These are phyloP conservation scores for Gymnopilus junonius DNA, from an alignment of 768 basidiomycete genomes.

Conservation along the genomic window DNA sequence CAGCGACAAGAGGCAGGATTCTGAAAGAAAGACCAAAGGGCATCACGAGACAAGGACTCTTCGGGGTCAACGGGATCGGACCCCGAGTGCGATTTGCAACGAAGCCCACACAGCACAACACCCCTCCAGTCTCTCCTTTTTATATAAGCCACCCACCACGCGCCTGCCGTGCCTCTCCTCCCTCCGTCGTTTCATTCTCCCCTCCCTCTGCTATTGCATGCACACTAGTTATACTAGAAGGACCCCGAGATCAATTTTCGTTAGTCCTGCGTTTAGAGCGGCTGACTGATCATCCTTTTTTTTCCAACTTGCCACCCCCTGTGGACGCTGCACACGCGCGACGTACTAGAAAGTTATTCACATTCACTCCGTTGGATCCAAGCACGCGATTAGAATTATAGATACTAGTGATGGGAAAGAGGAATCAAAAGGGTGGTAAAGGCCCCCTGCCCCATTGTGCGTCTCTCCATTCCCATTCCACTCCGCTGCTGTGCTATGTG, in stretches of 20 bases:
- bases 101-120: no score
- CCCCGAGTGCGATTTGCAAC: no score
- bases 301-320: no score
- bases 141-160: not conserved
- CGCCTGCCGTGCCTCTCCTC: not conserved
- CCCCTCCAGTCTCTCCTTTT: not conserved
- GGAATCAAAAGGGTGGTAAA: constrained; percentile 25
- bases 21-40: no score
- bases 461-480: not conserved
- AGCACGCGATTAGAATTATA: constrained; percentile 1
- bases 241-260: not conserved
- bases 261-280: not conserved
- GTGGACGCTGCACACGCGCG: not conserved
- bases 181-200: not conserved
- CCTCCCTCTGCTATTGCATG: not conserved
- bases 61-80: no score
- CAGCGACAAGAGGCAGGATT: no score
- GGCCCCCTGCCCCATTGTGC: constrained; percentile 27
- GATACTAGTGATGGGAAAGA: constrained; percentile 16
- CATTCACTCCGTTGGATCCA: no score
- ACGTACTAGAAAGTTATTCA: not conserved
- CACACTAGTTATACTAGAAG: not conserved
- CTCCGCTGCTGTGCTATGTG: not conserved
- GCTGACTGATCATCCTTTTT: not conserved
- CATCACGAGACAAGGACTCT: no score